A percentile compares a stretch with the other conserved stretches of the same genome.
Conservation (phyloP, 164 flowering plant species). For the Houttuynia cordata region DNA sequence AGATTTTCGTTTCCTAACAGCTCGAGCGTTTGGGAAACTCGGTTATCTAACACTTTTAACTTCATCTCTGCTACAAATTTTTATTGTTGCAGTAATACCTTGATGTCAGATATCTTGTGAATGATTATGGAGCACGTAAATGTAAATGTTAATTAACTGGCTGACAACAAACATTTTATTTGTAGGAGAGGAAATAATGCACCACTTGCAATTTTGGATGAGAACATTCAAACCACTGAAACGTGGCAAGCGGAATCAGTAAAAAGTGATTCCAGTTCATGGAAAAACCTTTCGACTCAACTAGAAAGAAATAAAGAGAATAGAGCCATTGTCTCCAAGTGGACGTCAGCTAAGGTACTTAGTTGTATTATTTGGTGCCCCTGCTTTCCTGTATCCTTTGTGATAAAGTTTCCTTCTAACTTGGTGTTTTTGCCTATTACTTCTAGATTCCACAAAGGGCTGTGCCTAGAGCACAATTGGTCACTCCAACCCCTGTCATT, state of each 20-base stretch:
- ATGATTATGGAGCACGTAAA: too few relatives aligned
- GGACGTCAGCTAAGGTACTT: constrained; percentile 70
- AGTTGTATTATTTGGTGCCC: neutral
- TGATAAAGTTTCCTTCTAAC: neutral
- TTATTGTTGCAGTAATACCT: neutral
- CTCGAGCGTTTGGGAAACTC: too few relatives aligned
- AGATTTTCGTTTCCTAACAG: too few relatives aligned
- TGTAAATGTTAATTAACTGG: too few relatives aligned
- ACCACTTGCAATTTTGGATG: constrained; percentile 48
- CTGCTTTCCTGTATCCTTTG: neutral
- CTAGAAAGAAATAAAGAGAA: constrained; percentile 88
- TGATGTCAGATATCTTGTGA: neutral
- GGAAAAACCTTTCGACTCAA: constrained; percentile 60
- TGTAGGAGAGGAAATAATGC: constrained; percentile 1
- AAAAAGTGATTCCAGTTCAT: constrained; percentile 27
- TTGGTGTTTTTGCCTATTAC: neutral
- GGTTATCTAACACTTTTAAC: too few relatives aligned
- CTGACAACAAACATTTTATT: too few relatives aligned
- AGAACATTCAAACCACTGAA: constrained; percentile 15
- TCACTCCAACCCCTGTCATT: too few relatives aligned
- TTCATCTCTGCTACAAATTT: too few relatives aligned
- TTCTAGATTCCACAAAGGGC: constrained; percentile 55
- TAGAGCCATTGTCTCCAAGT: constrained; percentile 55
- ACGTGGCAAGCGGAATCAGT: constrained; percentile 23
- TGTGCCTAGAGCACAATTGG: constrained; percentile 25